phyloP scores from a whole-genome alignment of 1,284 basidiomycete species.

The Ustilago nuda region DNA sequence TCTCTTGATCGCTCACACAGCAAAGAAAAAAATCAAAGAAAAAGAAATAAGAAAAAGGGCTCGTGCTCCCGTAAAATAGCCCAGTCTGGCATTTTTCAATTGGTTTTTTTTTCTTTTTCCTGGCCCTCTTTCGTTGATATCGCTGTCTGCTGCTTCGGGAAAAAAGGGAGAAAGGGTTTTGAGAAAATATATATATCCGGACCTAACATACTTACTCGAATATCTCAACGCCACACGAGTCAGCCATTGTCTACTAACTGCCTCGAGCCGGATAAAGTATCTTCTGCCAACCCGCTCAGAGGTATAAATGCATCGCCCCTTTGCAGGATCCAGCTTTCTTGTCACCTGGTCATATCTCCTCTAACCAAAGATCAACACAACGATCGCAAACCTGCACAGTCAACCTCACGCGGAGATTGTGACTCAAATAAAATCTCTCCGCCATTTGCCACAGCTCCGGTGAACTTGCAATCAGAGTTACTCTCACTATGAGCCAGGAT shows the following conservation, averaged over 20 bases:
- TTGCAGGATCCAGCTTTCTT: no score
- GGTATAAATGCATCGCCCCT: no score
- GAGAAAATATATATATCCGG: background rate
- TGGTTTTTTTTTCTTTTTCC: background rate
- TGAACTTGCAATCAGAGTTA: no score
- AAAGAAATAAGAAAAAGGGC: background rate
- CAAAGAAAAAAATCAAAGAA: background rate
- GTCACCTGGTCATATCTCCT: no score
- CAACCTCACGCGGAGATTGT: no score
- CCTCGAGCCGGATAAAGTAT: background rate
- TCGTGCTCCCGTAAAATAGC: constrained; percentile 4
- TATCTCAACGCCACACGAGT: constrained; percentile 3
- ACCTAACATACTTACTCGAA: background rate
- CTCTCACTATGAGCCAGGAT: no score
- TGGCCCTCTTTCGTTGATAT: background rate
- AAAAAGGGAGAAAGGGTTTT: background rate
- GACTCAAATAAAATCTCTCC: no score
- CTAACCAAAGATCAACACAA: no score
- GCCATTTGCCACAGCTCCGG: no score
- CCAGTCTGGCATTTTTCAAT: background rate
- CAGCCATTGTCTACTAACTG: background rate
- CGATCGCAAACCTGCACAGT: no score
- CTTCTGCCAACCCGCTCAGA: background rate
- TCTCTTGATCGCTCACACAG: constrained; percentile 6
- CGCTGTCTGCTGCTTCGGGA: background rate